These are phyloP conservation scores for Clarireedia hainanense DNA, from an alignment of 2,329 filamentous ascomycete genomes.

Conservation along the genomic window DNA sequence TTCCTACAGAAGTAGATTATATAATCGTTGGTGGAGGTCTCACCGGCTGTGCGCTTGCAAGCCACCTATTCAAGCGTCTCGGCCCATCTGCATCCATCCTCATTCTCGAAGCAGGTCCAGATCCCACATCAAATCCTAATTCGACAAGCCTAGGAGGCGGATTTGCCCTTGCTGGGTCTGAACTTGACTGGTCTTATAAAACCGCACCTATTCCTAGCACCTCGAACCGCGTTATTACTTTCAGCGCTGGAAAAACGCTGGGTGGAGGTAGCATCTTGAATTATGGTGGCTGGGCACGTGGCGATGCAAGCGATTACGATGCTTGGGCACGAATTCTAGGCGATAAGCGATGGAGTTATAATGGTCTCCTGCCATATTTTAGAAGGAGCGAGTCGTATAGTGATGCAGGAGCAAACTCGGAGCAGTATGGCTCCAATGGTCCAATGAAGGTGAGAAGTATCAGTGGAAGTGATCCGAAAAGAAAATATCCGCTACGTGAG, in stretches of 20 bases:
- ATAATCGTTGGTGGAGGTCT: constrained; percentile 33
- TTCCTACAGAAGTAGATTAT: constrained; percentile 21
- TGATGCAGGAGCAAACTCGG: background rate
- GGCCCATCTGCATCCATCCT: constrained; percentile 26
- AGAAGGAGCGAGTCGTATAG: constrained; percentile 31
- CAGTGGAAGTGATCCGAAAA: constrained; percentile 20
- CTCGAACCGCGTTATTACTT: constrained; percentile 19
- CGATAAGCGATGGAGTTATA: constrained; percentile 39
- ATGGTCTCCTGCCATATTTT: constrained; percentile 39
- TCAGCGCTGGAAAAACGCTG: constrained; percentile 33
- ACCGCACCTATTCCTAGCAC: constrained; percentile 26
- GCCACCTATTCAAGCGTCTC: constrained; percentile 20
- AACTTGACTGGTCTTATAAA: constrained; percentile 30
- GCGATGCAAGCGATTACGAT: constrained; percentile 37
- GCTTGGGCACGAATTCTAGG: constrained; percentile 35
- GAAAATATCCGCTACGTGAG: constrained; percentile 34
- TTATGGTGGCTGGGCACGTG: constrained; percentile 36
- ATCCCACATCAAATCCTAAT: constrained; percentile 13
- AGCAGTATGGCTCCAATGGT: constrained; percentile 26
- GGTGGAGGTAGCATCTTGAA: constrained; percentile 36
- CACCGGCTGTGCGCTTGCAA: constrained; percentile 30
- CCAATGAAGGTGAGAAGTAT: constrained; percentile 23
- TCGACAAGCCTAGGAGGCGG: background rate
- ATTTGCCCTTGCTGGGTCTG: constrained; percentile 7
- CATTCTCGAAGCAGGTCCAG: constrained; percentile 33